A percentile compares a stretch with the other conserved stretches of the same genome.
phyloP scores from a whole-genome alignment of 345 rosid species.

The Bruguiera parviflora region DNA sequence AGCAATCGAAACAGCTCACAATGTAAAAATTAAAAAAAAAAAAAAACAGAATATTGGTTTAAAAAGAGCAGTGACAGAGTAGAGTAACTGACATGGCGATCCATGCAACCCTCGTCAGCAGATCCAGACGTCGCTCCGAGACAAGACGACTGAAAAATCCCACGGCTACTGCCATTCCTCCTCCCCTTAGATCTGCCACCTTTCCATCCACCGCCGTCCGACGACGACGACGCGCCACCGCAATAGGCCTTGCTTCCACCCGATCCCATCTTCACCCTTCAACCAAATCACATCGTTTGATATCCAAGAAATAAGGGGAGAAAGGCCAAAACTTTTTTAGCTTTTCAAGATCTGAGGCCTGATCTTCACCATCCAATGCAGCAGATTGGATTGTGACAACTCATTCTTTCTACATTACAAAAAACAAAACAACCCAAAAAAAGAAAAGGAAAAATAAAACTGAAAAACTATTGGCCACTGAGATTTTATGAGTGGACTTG shows the following conservation, averaged over 20 bases:
- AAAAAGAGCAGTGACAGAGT: background rate
- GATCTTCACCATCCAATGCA: too few species aligned
- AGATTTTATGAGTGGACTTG: too few species aligned
- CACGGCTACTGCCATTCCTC: background rate
- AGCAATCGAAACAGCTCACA: background rate
- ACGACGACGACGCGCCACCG: conserved; percentile 27
- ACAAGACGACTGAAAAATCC: conserved; percentile 67
- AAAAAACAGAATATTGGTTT: background rate
- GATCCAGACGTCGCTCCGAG: conserved; percentile 65
- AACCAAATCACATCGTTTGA: background rate
- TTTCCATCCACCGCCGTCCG: conserved; percentile 29
- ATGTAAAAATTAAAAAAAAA: background rate
- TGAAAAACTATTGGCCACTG: too few species aligned
- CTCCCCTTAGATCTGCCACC: conserved; percentile 38
- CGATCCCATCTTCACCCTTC: conserved; percentile 56
- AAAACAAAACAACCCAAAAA: too few species aligned
- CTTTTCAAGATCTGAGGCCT: too few species aligned
- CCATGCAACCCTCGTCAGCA: conserved; percentile 31
- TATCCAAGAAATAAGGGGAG: too few species aligned
- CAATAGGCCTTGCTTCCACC: conserved; percentile 59
- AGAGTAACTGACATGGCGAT: conserved; percentile 37
- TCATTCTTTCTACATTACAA: too few species aligned
- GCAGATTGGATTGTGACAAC: too few species aligned
- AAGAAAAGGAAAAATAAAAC: too few species aligned
- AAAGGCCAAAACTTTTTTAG: background rate